These are phyloP conservation scores for Camelina sativa DNA, from an alignment of 345 rosid genomes.

Conservation along the genomic window DNA sequence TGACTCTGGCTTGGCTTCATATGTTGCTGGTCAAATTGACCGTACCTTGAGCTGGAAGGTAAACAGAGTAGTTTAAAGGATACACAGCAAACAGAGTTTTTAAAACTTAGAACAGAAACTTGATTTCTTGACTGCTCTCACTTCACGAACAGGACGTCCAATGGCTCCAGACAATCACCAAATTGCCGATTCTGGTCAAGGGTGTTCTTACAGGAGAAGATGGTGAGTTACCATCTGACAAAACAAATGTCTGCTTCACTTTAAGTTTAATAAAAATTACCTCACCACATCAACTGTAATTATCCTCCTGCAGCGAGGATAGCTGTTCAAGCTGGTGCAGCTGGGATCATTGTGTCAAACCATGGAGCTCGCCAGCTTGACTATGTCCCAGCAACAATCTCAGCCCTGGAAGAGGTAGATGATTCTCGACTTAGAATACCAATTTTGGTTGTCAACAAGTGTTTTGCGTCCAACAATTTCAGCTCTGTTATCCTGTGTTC, in stretches of 20 bases:
- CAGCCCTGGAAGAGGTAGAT: slow-evolving; percentile 82
- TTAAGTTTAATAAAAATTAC: not conserved
- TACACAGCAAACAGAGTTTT: not conserved
- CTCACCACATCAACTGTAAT: not conserved
- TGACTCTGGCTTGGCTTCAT: slow-evolving; percentile 89
- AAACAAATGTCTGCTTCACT: slow-evolving; percentile 1
- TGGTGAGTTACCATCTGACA: slow-evolving; percentile 48
- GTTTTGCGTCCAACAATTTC: not conserved
- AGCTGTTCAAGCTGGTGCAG: slow-evolving; percentile 74
- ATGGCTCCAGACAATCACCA: slow-evolving; percentile 91
- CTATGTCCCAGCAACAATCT: slow-evolving; percentile 75
- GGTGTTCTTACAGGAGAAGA: slow-evolving; percentile 92
- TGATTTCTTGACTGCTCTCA: not conserved
- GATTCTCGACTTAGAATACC: not conserved
- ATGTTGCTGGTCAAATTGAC: slow-evolving; percentile 92
- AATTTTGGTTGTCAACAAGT: not conserved
- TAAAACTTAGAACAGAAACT: not conserved
- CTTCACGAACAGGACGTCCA: slow-evolving; percentile 61
- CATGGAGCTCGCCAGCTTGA: slow-evolving; percentile 96
- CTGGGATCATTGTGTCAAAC: slow-evolving; percentile 89
- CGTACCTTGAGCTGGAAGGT: slow-evolving; percentile 94
- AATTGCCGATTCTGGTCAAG: slow-evolving; percentile 83
- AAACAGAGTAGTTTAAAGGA: slow-evolving; percentile 9
- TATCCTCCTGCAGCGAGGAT: slow-evolving; percentile 64
- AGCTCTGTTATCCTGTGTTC: slow-evolving; percentile 8